Percentiles rank a stretch among this genome's conserved stretches.
Evolutionary conservation across 345 rosid genomes (phyloP).

Genomic region (Limnanthes douglasii): DNA sequence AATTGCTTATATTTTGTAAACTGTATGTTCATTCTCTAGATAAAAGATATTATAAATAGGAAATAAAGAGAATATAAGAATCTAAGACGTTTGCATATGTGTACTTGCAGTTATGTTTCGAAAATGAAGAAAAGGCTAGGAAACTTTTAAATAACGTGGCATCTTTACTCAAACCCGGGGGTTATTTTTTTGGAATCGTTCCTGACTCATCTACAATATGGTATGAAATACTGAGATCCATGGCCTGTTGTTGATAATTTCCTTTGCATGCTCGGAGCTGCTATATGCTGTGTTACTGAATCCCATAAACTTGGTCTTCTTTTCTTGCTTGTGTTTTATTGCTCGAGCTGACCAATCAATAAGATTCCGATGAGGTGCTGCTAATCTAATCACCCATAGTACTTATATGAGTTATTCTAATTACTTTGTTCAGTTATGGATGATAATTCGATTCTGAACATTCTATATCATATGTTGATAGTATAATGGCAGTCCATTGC

Average conservation of each 20-base stretch:
- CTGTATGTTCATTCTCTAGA: neutral
- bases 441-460: too few relatives aligned
- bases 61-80: slow-evolving; percentile 2
- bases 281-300: neutral
- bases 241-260: slow-evolving; percentile 5
- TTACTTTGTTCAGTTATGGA: too few relatives aligned
- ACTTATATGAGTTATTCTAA: too few relatives aligned
- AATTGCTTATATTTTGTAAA: neutral
- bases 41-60: neutral
- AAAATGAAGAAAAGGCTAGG: slow-evolving; percentile 86
- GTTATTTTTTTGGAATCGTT: slow-evolving; percentile 89
- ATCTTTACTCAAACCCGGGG: slow-evolving; percentile 80
- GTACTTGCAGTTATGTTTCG: slow-evolving; percentile 60
- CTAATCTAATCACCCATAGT: too few relatives aligned
- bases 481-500: neutral
- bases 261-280: neutral
- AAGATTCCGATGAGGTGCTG: too few relatives aligned
- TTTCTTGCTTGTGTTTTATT: slow-evolving; percentile 3
- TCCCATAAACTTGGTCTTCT: neutral
- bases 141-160: slow-evolving; percentile 74
- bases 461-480: neutral
- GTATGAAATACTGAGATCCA: slow-evolving; percentile 31
- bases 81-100: slow-evolving; percentile 2
- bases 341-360: too few relatives aligned
- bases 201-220: slow-evolving; percentile 98